These are phyloP conservation scores for Trebouxia sp. DNA, from an alignment of 139 green algal species.

Conservation along the genomic window DNA sequence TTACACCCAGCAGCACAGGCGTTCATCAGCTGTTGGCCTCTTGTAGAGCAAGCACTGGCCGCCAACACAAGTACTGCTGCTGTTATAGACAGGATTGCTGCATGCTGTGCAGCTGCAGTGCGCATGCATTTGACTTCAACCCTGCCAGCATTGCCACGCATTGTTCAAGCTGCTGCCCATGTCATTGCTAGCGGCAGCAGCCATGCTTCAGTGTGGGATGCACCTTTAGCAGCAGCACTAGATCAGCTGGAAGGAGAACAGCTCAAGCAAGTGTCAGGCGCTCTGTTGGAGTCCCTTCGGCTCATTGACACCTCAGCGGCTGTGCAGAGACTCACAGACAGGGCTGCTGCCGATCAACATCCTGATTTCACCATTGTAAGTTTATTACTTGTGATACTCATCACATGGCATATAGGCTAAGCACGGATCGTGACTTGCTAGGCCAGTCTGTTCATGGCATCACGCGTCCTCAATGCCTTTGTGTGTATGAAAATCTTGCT, in stretches of 20 bases:
- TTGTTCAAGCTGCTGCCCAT: background rate
- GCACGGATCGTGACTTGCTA: no score
- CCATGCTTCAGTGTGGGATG: background rate
- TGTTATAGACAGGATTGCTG: background rate
- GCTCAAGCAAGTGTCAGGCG: background rate
- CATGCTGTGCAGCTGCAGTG: background rate
- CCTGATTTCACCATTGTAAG: background rate
- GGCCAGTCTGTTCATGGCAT: no score
- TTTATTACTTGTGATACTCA: no score
- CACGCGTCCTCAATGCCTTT: background rate
- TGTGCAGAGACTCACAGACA: background rate
- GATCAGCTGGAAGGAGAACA: background rate
- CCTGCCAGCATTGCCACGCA: background rate
- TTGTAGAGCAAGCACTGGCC: background rate
- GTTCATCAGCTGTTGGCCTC: background rate
- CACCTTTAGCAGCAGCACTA: background rate
- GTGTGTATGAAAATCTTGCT: background rate
- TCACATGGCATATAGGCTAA: no score
- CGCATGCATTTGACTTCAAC: background rate
- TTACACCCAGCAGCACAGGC: constrained; percentile 7
- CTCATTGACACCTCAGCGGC: background rate
- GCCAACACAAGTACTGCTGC: background rate
- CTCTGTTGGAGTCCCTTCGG: background rate
- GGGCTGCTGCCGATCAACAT: background rate
- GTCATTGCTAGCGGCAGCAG: background rate